Evolutionary conservation across 257 asterid genomes (phyloP).

Genomic region (Capsicum baccatum): DNA sequence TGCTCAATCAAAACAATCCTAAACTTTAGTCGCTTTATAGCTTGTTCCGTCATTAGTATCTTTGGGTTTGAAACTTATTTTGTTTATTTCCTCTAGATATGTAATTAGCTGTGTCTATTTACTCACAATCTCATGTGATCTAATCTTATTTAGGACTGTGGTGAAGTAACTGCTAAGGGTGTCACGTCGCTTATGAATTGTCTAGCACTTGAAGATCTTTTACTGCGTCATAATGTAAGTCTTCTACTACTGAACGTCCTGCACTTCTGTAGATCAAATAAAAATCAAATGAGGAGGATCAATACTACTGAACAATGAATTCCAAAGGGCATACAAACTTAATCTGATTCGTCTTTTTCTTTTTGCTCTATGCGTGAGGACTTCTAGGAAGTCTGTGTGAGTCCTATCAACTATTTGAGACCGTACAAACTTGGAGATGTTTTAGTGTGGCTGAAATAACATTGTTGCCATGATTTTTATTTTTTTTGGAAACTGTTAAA

Average conservation of each 20-base stretch:
- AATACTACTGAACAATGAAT: not conserved
- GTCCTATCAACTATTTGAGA: not conserved
- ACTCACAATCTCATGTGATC: slow-evolving; percentile 25
- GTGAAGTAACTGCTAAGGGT: slow-evolving; percentile 69
- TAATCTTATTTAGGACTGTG: slow-evolving; percentile 71
- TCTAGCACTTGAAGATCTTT: slow-evolving; percentile 84
- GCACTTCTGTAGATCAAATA: not conserved
- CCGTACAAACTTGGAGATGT: not conserved
- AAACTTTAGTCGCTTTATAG: not conserved
- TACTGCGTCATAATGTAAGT: slow-evolving; percentile 75
- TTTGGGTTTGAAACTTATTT: not conserved
- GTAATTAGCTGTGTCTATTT: not conserved
- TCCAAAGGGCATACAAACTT: not conserved
- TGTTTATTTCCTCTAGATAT: slow-evolving; percentile 12
- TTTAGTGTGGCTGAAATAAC: not conserved
- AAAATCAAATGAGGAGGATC: slow-evolving; percentile 1
- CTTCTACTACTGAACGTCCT: slow-evolving; percentile 5
- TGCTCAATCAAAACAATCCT: not conserved
- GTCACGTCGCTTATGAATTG: slow-evolving; percentile 68
- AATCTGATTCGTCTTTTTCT: not conserved
- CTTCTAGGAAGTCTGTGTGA: not conserved
- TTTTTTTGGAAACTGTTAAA: too few species aligned
- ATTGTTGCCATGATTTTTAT: not conserved
- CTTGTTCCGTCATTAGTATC: not conserved
- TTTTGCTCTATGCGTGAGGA: not conserved